Base-by-base conservation (phyloP, 202 grass and related monocot genomes). In the Carex sylvatica region DNA sequence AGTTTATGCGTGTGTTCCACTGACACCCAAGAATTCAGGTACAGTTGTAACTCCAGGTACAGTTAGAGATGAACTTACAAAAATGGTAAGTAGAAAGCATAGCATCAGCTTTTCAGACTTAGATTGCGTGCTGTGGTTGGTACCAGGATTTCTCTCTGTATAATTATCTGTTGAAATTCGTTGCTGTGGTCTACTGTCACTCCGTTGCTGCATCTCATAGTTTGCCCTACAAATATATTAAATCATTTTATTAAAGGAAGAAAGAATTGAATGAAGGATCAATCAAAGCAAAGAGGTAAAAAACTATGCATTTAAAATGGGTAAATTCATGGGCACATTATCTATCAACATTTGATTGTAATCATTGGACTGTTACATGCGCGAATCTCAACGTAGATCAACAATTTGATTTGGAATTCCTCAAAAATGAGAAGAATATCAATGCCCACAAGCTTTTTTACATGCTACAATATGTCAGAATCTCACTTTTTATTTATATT, bases 41-140 rank as follows among this genome's bases (percentile, higher is more conserved):
- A 36, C 15, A 0, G 8, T 70, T 22, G 47, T 66, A 81, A 51
- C 38, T 8, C 38, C 6, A 36, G 35, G 35, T 36, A 36, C 35
- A 36, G 35, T 70, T 22, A 52, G 22, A 20, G 14, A 30, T 2
- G 5, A 13, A 84, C 89, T 91, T 81, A 97, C 94, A 30, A 87
- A 80, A 60, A 93, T 63, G 62, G 94, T 85, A 19, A 91, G 64
- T 56, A 90, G 74, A 60, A 91, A 91, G 30, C 91, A 97, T 4
- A 82, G 89, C 68, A 90, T 84, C 16, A 93, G 66, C 12, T 85
- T 66, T 61, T 68, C 83, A 5, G 81, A 64, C 19, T 75, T 85
- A 12, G 85, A 74, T 68, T 70, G 20, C 51, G 61, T 49, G 36
- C 65, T 56, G 55, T 76, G 88, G 35, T 91, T 65, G 77, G 78